These are phyloP conservation scores for Poa pratensis DNA, from an alignment of 176 grass and related monocot genomes.

Conservation along the genomic window DNA sequence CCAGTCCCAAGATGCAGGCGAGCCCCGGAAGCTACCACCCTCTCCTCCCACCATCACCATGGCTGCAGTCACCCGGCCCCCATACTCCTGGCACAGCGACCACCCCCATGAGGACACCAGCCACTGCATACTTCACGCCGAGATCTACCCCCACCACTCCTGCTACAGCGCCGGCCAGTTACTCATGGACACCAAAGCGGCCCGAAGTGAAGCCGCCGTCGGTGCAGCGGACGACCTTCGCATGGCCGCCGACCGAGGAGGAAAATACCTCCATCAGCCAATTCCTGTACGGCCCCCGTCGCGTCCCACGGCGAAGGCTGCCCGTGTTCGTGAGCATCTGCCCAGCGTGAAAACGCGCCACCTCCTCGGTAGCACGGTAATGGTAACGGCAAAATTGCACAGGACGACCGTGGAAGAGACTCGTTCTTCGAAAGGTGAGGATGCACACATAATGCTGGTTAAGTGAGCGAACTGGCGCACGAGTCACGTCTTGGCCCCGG, in stretches of 20 bases:
- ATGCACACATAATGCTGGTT: not conserved
- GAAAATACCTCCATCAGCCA: not conserved
- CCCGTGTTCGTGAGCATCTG: slow-evolving; percentile 44
- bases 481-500: not conserved
- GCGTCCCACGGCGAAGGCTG: slow-evolving; percentile 8
- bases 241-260: slow-evolving; percentile 39
- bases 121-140: not conserved
- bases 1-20: not conserved
- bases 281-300: slow-evolving; percentile 10
- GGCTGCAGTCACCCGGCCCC: not conserved
- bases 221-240: not conserved
- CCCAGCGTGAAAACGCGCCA: slow-evolving; percentile 5
- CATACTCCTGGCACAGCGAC: not conserved
- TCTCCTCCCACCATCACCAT: not conserved
- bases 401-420: not conserved
- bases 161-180: not conserved
- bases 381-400: not conserved
- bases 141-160: not conserved
- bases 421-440: slow-evolving; percentile 8
- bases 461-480: slow-evolving; percentile 4
- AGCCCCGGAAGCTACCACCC: not conserved
- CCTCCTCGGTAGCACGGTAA: not conserved
- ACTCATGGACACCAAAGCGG: not conserved
- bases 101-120: not conserved
- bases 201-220: not conserved